Evolutionary conservation across 208 protist species (phyloP).

Genomic region (Trypanosoma theileri): DNA sequence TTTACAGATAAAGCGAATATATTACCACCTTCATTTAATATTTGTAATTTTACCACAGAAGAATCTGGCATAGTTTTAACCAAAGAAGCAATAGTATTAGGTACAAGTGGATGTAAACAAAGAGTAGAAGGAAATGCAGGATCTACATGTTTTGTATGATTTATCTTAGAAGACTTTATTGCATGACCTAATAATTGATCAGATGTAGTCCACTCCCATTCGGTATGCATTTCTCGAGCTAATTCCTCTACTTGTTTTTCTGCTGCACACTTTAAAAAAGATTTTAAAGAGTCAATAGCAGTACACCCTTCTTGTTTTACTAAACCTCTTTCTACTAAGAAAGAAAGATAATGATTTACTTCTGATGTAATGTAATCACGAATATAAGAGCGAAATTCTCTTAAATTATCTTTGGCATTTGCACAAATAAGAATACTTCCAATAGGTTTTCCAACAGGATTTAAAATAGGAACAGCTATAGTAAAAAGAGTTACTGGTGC

Average conservation of each 20-base stretch:
- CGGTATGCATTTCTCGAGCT: slow-evolving; percentile 74
- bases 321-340: slow-evolving; percentile 36
- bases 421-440: slow-evolving; percentile 87
- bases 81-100: slow-evolving; percentile 53
- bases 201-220: slow-evolving; percentile 90
- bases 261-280: slow-evolving; percentile 55
- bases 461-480: slow-evolving; percentile 67
- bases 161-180: slow-evolving; percentile 38
- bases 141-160: slow-evolving; percentile 58
- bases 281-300: slow-evolving; percentile 30
- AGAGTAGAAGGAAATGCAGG: slow-evolving; percentile 71
- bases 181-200: slow-evolving; percentile 76
- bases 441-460: slow-evolving; percentile 46
- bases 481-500: slow-evolving; percentile 76
- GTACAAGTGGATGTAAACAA: slow-evolving; percentile 69
- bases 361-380: slow-evolving; percentile 77
- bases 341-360: slow-evolving; percentile 43
- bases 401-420: slow-evolving; percentile 79
- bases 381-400: slow-evolving; percentile 77
- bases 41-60: slow-evolving; percentile 55
- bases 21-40: slow-evolving; percentile 58
- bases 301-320: slow-evolving; percentile 1
- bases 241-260: slow-evolving; percentile 62
- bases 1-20: slow-evolving; percentile 64
- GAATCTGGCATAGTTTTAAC: slow-evolving; percentile 35